A percentile compares a stretch with the other conserved stretches of the same genome.
Evolutionary conservation across 164 flowering plant species (phyloP).

Genomic region (Berberis thunbergii): DNA sequence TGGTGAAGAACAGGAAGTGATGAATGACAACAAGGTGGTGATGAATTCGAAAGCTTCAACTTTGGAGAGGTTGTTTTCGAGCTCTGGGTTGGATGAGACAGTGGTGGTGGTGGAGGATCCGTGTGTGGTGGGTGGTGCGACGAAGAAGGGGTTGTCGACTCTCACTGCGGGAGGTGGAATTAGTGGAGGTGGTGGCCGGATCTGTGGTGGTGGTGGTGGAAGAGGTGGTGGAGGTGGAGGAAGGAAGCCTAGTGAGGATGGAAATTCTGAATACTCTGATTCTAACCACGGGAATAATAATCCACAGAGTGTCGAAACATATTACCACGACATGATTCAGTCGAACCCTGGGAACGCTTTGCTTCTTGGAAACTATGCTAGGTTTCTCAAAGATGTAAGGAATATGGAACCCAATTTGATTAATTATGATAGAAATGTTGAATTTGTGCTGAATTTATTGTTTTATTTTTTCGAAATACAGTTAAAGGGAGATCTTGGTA

Average conservation of each 20-base stretch:
- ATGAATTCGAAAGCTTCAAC: constrained; percentile 8
- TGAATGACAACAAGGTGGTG: constrained; percentile 3
- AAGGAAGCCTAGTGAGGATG: constrained; percentile 6
- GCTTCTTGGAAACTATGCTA: constrained; percentile 52
- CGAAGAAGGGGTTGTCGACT: constrained; percentile 4
- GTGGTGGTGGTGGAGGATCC: constrained; percentile 9
- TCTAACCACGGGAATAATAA: constrained; percentile 15
- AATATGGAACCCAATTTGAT: too few species aligned
- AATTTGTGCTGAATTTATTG: background rate
- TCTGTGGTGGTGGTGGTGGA: background rate
- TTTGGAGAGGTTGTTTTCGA: constrained; percentile 19
- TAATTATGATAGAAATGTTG: background rate
- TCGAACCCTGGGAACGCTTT: constrained; percentile 52
- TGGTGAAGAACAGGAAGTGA: constrained; percentile 13
- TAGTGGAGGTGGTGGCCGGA: constrained; percentile 12
- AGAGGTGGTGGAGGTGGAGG: constrained; percentile 17
- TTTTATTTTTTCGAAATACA: constrained; percentile 11
- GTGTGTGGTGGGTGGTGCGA: constrained; percentile 9
- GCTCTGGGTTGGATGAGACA: constrained; percentile 22
- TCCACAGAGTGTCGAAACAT: constrained; percentile 21
- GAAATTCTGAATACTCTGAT: constrained; percentile 5
- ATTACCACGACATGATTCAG: constrained; percentile 52
- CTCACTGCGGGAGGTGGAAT: constrained; percentile 15
- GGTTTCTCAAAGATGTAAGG: constrained; percentile 52
- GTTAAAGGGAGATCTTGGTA: constrained; percentile 58